Percentiles rank a stretch among this genome's conserved stretches.
These are phyloP conservation scores for Arachis monticola DNA, from an alignment of 331 rosid species.

Conservation along the genomic window DNA sequence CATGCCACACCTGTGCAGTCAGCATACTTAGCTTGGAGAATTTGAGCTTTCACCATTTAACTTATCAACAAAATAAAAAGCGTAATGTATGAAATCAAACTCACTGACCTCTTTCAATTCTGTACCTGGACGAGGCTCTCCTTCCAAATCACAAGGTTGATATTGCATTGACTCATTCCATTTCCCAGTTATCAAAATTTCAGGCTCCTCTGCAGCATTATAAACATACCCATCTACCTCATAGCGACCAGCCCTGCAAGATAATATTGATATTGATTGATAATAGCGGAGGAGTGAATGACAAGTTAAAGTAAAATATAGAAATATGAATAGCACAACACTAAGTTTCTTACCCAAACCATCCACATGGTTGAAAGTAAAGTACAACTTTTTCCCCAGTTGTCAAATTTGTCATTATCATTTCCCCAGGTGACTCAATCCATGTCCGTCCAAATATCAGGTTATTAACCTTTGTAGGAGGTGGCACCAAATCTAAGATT, in stretches of 20 bases:
- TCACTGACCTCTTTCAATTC: slow-evolving; percentile 63
- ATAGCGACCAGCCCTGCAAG: slow-evolving; percentile 75
- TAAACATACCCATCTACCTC: slow-evolving; percentile 87
- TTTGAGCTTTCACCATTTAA: slow-evolving; percentile 5
- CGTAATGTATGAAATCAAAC: neutral
- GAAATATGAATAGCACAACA: neutral
- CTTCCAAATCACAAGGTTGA: slow-evolving; percentile 79
- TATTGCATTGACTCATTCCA: slow-evolving; percentile 70
- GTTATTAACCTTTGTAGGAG: slow-evolving; percentile 80
- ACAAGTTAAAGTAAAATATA: neutral
- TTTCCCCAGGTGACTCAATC: slow-evolving; percentile 88
- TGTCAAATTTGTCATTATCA: slow-evolving; percentile 67
- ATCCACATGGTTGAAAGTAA: slow-evolving; percentile 84
- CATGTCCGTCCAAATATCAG: slow-evolving; percentile 82
- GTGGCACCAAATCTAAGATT: slow-evolving; percentile 75
- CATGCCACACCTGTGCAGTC: slow-evolving; percentile 64
- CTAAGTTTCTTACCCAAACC: slow-evolving; percentile 69
- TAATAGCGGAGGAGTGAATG: neutral
- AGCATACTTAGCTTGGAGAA: neutral
- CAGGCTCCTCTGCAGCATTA: slow-evolving; percentile 74
- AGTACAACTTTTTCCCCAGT: slow-evolving; percentile 76
- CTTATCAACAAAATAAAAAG: neutral
- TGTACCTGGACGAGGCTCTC: slow-evolving; percentile 76
- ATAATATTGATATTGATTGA: slow-evolving; percentile 9
- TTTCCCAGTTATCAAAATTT: slow-evolving; percentile 79